Evolutionary conservation across 78 protist genomes (phyloP).

Genomic region (Dictyostelium firmibasis): DNA sequence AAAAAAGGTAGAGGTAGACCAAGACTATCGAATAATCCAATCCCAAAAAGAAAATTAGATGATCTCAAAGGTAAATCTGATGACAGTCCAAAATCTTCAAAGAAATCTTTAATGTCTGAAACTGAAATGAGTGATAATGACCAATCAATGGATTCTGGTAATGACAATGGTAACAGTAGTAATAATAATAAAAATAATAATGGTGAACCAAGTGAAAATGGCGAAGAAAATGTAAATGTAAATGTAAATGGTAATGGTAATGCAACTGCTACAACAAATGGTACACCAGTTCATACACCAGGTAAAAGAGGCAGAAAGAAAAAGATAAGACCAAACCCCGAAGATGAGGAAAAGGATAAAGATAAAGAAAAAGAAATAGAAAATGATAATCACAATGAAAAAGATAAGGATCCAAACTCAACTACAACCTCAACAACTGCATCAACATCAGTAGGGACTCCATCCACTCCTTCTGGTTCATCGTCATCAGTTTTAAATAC

Average conservation of each 20-base stretch:
- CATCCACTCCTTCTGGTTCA: background rate
- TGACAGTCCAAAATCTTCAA: background rate
- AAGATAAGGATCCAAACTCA: background rate
- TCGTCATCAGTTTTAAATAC: background rate
- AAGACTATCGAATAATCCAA: background rate
- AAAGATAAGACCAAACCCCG: background rate
- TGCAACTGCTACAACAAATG: background rate
- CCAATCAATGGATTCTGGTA: background rate
- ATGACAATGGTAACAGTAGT: background rate
- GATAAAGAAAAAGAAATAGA: background rate
- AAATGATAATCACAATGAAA: background rate
- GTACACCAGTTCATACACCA: constrained; percentile 1
- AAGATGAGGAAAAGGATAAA: background rate
- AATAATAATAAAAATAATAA: background rate
- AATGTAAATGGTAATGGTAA: background rate
- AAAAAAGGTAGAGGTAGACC: constrained; percentile 15
- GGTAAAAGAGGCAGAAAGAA: constrained; percentile 42
- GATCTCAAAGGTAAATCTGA: background rate
- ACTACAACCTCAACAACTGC: background rate
- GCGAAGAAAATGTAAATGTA: background rate
- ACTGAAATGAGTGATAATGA: background rate
- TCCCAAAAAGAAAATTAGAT: constrained; percentile 12
- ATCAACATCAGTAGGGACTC: background rate
- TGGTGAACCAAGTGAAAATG: background rate
- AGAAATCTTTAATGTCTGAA: constrained; percentile 3